Evolutionary conservation across 2,329 filamentous ascomycete genomes (phyloP), one percentile per base, ranked within the genome.

Genomic region (Fusarium nygamai): DNA sequence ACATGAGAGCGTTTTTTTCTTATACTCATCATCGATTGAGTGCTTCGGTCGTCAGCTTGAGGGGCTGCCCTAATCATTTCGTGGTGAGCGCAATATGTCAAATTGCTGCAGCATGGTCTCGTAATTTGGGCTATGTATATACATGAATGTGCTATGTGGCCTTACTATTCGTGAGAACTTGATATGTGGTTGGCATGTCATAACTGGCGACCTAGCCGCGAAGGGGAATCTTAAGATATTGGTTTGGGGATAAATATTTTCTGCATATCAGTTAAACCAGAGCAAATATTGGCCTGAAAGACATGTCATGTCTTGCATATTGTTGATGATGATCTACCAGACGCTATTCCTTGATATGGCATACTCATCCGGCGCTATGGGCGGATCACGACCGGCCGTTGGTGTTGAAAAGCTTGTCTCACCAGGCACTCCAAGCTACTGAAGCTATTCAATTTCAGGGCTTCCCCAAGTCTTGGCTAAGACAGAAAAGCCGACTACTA

Each of bases 371-470:
- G 53, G 57, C 38, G 44, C 60, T 54, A 54, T 36, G 41, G 33
- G 43, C 69, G 61, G 53, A 71, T 54, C 61, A 71, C 20, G 24
- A 71, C 46, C 34, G 24, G 41, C 47, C 43, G 47, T 61, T 54
- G 44, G 50, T 57, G 53, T 51, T 67, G 29, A 57, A 51, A 56
- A 44, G 24, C 33, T 61, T 48, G 43, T 41, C 43, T 61, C 38
- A 36, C 19, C 43, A 48, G n/a, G 13, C 56, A 34, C 56, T 27
- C 27, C 54, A 47, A 61, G 36, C 34, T 29, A 29, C 19, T 24
- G 54, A 61, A 22, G 29, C 34, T 31, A 48, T 41, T 48, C 34
- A 48, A 39, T n/a, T 41, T 33, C 29, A 47, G 33, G 36, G 29
- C 17, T 48, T 33, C 36, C 16, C 20, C 43, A 33, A 41, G 51